Evolutionary conservation across 257 asterid genomes (phyloP).

Genomic region (Solanum chilense): DNA sequence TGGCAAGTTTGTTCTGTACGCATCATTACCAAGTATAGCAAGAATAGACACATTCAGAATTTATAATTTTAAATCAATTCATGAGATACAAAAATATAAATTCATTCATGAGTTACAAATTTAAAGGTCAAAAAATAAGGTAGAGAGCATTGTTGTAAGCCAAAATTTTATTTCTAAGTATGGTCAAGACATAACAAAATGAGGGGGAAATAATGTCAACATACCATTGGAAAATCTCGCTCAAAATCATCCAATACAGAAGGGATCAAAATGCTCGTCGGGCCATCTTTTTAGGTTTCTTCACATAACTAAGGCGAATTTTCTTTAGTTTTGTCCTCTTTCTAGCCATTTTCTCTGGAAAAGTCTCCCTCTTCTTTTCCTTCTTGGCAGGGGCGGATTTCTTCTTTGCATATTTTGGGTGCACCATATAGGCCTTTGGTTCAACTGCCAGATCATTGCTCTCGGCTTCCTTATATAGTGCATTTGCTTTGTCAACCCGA

Average conservation of each 20-base stretch:
- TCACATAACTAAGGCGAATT: conserved; percentile 71
- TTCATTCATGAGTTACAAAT: background rate
- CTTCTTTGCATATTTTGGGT: conserved; percentile 67
- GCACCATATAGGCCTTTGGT: conserved; percentile 58
- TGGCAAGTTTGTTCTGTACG: background rate
- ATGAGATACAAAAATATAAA: background rate
- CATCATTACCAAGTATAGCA: background rate
- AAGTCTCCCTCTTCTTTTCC: conserved; percentile 79
- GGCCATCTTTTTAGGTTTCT: conserved; percentile 64
- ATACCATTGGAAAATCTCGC: background rate
- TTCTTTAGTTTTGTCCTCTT: conserved; percentile 69
- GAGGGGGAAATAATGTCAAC: background rate
- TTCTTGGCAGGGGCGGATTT: conserved; percentile 46
- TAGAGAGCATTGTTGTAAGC: background rate
- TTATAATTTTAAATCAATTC: background rate
- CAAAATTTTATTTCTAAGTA: background rate
- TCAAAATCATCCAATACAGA: background rate
- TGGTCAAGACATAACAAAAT: background rate
- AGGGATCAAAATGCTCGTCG: conserved; percentile 42
- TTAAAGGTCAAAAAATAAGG: background rate
- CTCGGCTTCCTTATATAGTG: conserved; percentile 75
- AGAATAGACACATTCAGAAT: background rate
- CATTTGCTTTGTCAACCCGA: conserved; percentile 65
- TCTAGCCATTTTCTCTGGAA: conserved; percentile 96
- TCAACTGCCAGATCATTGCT: conserved; percentile 47